A percentile compares a stretch with the other conserved stretches of the same genome.
phyloP scores from a whole-genome alignment of 2,329 filamentous ascomycete genomes.

The Dryadomyces sulphureus region DNA sequence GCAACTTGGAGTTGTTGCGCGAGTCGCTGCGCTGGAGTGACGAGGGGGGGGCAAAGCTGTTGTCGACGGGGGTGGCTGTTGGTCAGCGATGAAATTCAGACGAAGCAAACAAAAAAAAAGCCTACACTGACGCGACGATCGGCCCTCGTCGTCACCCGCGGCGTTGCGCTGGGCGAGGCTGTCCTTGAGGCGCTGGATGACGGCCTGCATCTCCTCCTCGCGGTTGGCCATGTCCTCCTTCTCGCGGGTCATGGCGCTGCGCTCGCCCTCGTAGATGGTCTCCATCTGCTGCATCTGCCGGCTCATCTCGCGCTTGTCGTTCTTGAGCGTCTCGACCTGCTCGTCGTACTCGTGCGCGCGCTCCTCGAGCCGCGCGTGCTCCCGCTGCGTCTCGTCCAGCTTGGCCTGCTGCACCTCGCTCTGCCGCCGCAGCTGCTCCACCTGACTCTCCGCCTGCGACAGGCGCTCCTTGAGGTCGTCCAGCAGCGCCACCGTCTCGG shows the following conservation, averaged over 20 bases:
- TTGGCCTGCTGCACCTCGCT: slow-evolving; percentile 70
- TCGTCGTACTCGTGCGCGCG: slow-evolving; percentile 75
- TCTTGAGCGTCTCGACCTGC: slow-evolving; percentile 63
- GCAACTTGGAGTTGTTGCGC: slow-evolving; percentile 73
- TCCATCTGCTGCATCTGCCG: slow-evolving; percentile 85
- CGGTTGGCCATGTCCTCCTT: slow-evolving; percentile 74
- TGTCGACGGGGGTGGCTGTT: slow-evolving; percentile 46
- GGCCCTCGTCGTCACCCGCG: slow-evolving; percentile 38
- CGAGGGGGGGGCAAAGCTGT: slow-evolving; percentile 73
- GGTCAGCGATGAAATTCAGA: background rate
- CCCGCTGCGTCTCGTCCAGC: slow-evolving; percentile 69
- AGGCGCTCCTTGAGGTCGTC: slow-evolving; percentile 77
- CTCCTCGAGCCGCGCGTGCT: slow-evolving; percentile 80
- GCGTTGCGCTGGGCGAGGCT: slow-evolving; percentile 61
- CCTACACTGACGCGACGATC: slow-evolving; percentile 33
- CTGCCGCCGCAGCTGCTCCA: slow-evolving; percentile 73
- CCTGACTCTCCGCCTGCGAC: slow-evolving; percentile 61
- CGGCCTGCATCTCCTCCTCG: slow-evolving; percentile 80
- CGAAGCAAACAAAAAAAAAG: background rate
- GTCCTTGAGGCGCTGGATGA: slow-evolving; percentile 87
- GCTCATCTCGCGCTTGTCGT: slow-evolving; percentile 70
- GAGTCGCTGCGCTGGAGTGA: slow-evolving; percentile 80
- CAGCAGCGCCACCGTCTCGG: slow-evolving; percentile 62
- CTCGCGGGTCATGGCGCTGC: slow-evolving; percentile 74
- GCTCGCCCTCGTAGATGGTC: slow-evolving; percentile 80